A percentile compares a stretch with the other conserved stretches of the same genome.
phyloP scores from a whole-genome alignment of 345 rosid species.

The Citrus unshiu region DNA sequence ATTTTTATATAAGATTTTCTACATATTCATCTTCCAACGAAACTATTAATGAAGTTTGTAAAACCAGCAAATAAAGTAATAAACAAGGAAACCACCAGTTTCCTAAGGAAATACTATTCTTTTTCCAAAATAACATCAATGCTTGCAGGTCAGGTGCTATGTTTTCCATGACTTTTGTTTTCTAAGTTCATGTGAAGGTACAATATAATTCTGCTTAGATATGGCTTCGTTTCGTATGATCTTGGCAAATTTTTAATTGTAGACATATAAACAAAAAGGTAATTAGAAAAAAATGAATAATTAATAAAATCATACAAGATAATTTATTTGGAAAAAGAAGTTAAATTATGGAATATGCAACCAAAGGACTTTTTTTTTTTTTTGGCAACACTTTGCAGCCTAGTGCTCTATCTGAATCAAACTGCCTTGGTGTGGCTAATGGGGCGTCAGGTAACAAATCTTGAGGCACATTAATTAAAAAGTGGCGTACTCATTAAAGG shows the following conservation, averaged over 20 bases:
- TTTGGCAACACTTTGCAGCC: neutral
- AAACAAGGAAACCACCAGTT: neutral
- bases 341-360: neutral
- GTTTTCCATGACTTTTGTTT: neutral
- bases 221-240: neutral
- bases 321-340: neutral
- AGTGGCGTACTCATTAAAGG: neutral
- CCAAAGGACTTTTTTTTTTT: neutral
- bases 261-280: neutral
- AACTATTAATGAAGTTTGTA: neutral
- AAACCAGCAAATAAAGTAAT: too few species aligned
- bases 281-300: too few species aligned
- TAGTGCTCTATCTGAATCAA: neutral
- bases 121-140: neutral
- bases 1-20: neutral
- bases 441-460: neutral
- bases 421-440: neutral
- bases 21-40: neutral
- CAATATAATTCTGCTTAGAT: neutral
- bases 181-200: neutral
- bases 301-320: neutral
- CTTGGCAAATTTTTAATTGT: neutral
- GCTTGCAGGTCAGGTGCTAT: neutral
- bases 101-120: neutral
- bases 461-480: neutral